phyloP scores from a whole-genome alignment of 2,329 filamentous ascomycete species.

The Aspergillus vadensis region DNA sequence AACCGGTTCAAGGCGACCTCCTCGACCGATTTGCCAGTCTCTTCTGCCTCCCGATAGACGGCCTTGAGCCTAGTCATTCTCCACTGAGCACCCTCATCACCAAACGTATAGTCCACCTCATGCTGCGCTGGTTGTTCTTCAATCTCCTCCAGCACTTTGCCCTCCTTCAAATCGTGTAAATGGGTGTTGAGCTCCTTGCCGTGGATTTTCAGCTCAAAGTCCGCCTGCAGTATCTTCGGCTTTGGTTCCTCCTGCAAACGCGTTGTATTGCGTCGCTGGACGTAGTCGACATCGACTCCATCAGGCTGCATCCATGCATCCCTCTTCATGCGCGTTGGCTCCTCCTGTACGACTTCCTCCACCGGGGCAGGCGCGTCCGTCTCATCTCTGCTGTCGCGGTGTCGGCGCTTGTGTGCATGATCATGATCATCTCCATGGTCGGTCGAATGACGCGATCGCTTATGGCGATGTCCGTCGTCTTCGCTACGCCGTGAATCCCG shows the following conservation, averaged over 20 bases:
- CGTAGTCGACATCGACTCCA: constrained; percentile 78
- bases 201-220: constrained; percentile 72
- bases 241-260: constrained; percentile 48
- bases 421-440: constrained; percentile 55
- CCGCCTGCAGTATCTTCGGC: constrained; percentile 50
- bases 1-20: constrained; percentile 82
- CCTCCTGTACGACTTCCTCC: constrained; percentile 44
- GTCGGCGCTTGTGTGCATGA: constrained; percentile 51
- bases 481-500: constrained; percentile 48
- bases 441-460: constrained; percentile 61
- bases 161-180: constrained; percentile 62
- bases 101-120: constrained; percentile 79
- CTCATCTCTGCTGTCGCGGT: constrained; percentile 44
- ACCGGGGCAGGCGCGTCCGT: constrained; percentile 36
- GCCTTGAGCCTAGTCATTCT: constrained; percentile 92
- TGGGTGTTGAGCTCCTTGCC: constrained; percentile 78
- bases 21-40: constrained; percentile 71
- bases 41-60: constrained; percentile 77
- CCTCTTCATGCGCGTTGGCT: constrained; percentile 57
- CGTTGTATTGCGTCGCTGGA: constrained; percentile 62
- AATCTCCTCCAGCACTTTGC: constrained; percentile 57
- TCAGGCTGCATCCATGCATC: constrained; percentile 97
- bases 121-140: constrained; percentile 57
- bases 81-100: constrained; percentile 88
- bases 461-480: constrained; percentile 62